phyloP scores from a whole-genome alignment of 2,329 filamentous ascomycete species.

The Phyllosticta citrichinensis region DNA sequence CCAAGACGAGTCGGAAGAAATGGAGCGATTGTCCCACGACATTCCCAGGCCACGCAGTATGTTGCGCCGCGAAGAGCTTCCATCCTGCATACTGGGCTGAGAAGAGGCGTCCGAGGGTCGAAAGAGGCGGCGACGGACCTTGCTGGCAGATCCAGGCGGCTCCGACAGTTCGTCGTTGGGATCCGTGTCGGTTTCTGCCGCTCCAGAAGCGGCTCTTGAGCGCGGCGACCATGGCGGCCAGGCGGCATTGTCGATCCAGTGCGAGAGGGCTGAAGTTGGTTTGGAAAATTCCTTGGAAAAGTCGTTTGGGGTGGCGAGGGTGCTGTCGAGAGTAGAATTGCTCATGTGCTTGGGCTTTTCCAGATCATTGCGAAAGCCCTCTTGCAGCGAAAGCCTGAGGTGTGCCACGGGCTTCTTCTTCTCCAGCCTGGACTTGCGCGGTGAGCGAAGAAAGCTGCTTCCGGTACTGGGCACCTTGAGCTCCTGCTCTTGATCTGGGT shows the following conservation, averaged over 20 bases:
- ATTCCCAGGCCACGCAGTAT: constrained; percentile 1
- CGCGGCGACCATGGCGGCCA: not conserved
- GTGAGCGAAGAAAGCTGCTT: not conserved
- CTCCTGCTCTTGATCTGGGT: not conserved
- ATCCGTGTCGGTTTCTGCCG: not conserved
- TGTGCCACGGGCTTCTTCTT: not conserved
- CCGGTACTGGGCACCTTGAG: not conserved
- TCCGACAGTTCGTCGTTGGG: not conserved
- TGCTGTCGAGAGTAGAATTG: constrained; percentile 1
- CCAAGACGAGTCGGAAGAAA: constrained; percentile 6
- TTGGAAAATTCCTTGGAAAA: not conserved
- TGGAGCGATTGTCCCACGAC: not conserved
- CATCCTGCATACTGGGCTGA: not conserved
- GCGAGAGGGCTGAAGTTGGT: not conserved
- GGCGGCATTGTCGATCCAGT: not conserved
- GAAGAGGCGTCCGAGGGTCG: constrained; percentile 1
- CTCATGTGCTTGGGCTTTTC: not conserved
- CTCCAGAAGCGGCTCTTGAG: constrained; percentile 1
- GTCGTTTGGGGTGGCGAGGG: not conserved
- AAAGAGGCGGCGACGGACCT: not conserved
- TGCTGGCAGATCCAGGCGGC: not conserved
- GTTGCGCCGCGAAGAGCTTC: not conserved
- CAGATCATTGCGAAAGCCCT: not conserved
- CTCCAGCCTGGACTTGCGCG: not conserved
- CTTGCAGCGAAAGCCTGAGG: not conserved